A percentile compares a stretch with the other conserved stretches of the same genome.
phyloP scores from a whole-genome alignment of 805 yeast species.

The Tetrapisispora phaffii region DNA sequence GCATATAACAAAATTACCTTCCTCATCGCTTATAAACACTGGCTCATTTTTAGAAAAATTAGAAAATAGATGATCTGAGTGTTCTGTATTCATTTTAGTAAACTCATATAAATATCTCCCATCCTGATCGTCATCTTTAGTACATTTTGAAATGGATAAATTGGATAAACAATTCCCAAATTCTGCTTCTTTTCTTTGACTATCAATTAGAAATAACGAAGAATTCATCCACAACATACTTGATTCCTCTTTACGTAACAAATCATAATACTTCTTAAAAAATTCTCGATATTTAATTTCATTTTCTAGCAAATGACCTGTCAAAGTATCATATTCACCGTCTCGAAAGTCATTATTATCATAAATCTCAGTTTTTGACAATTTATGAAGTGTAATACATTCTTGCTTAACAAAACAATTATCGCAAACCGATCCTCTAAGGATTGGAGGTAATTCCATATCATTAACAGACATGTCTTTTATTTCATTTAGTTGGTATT shows the following conservation, averaged over 20 bases:
- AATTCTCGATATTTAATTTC: slow-evolving; percentile 40
- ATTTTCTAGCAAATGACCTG: slow-evolving; percentile 37
- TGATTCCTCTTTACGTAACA: slow-evolving; percentile 67
- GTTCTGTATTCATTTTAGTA: slow-evolving; percentile 34
- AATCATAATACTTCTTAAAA: slow-evolving; percentile 61
- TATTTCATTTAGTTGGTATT: slow-evolving; percentile 24
- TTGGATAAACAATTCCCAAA: slow-evolving; percentile 52
- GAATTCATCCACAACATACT: slow-evolving; percentile 41
- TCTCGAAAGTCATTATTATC: slow-evolving; percentile 43
- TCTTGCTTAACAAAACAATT: slow-evolving; percentile 44
- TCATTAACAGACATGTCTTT: slow-evolving; percentile 2
- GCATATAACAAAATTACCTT: slow-evolving; percentile 66
- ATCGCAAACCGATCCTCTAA: slow-evolving; percentile 47
- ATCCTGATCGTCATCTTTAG: slow-evolving; percentile 11
- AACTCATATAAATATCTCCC: slow-evolving; percentile 40
- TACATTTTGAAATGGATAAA: slow-evolving; percentile 33
- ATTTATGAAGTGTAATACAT: slow-evolving; percentile 58
- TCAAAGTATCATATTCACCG: slow-evolving; percentile 39
- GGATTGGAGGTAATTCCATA: slow-evolving; percentile 44
- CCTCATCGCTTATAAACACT: slow-evolving; percentile 68
- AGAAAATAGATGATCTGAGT: slow-evolving; percentile 25
- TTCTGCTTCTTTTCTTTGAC: slow-evolving; percentile 47
- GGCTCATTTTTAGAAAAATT: slow-evolving; percentile 38
- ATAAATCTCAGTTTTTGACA: slow-evolving; percentile 49
- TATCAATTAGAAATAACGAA: slow-evolving; percentile 49